Evolutionary conservation across 257 asterid genomes (phyloP), one percentile per base, ranked within the genome.

Genomic region (Solanum commersonii): DNA sequence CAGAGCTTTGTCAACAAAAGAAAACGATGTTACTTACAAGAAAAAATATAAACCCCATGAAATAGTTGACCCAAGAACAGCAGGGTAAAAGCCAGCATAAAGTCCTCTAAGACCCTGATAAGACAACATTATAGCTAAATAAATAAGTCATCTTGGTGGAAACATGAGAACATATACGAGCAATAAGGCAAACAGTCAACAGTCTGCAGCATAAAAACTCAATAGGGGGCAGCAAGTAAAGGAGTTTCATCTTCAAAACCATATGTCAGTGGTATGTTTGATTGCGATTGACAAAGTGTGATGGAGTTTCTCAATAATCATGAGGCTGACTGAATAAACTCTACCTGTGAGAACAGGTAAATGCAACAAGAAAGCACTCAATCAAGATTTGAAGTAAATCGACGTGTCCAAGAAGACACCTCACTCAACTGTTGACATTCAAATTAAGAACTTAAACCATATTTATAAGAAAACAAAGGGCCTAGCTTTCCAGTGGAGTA

Each of bases 1-100:
- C 14, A 74, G 31, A 74, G 25, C 83, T 74, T 14, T 37, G 44
- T 74, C 83, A 74, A 1, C 29, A 74, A 74, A 74, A 74, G 25
- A 33, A 74, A 35, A 72, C 40, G 74, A 13, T 49, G 87, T 71
- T 73, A 92, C 98, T 94, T 93, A 97, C 99, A 97, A 94, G 95
- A 90, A 96, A 93, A 97, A 97, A 91, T 95, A 97, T 89, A 97
- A 93, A 87, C 95, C 96, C 99, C 99, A 96, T 27, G 99, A 97
- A 88, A 97, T 49, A 85, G 99, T 96, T 49, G 99, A 97, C 88
- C 99, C 99, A 88, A 97, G 98, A 93, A 97, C 96, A 72, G 99
- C 99, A 88, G 99, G 99, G 84, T 91, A 96, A 90, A 96, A 97
- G 85, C 99, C 99, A 87, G 95, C 98, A 90, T 97, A 96, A 76